Percentiles rank a stretch among this genome's conserved stretches.
Evolutionary conservation across 176 grass and related monocot species (phyloP).

Genomic region (Lolium rigidum): DNA sequence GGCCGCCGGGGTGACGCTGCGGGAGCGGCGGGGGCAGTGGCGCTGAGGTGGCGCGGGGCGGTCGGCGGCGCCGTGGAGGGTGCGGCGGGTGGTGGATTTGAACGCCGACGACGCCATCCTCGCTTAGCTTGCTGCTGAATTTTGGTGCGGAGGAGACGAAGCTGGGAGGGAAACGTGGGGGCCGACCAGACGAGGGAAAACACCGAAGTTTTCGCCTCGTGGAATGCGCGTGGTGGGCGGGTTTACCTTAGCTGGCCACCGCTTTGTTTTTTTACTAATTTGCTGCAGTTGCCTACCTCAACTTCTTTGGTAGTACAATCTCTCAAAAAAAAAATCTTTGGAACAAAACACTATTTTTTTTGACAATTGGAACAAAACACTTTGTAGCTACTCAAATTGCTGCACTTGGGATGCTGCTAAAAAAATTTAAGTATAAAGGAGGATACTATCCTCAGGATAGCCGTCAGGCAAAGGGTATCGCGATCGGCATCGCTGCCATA

Average conservation of each 20-base stretch:
- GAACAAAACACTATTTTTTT: too few species aligned
- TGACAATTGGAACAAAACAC: too few species aligned
- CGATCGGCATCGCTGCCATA: too few species aligned
- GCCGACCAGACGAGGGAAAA: background rate
- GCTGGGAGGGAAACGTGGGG: slow-evolving; percentile 1
- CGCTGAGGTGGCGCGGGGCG: background rate
- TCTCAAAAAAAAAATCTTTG: too few species aligned
- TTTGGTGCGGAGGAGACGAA: slow-evolving; percentile 22
- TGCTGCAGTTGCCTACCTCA: background rate
- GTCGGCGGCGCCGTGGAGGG: slow-evolving; percentile 10
- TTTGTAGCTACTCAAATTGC: too few species aligned
- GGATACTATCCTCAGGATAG: too few species aligned
- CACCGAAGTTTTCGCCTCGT: slow-evolving; percentile 19
- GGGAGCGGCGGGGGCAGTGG: slow-evolving; percentile 45
- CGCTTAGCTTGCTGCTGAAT: background rate
- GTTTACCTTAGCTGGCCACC: background rate
- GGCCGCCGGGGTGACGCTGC: slow-evolving; percentile 46
- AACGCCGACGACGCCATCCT: slow-evolving; percentile 51
- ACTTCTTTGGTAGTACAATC: too few species aligned
- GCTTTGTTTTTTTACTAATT: background rate
- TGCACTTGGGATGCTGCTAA: too few species aligned
- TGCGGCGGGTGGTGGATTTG: slow-evolving; percentile 48
- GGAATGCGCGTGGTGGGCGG: background rate
- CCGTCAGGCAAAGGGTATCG: too few species aligned
- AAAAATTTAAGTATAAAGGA: too few species aligned